A percentile compares a stretch with the other conserved stretches of the same genome.
These are phyloP conservation scores for Candida dubliniensis DNA, from an alignment of 1,139 yeast species.

Conservation along the genomic window DNA sequence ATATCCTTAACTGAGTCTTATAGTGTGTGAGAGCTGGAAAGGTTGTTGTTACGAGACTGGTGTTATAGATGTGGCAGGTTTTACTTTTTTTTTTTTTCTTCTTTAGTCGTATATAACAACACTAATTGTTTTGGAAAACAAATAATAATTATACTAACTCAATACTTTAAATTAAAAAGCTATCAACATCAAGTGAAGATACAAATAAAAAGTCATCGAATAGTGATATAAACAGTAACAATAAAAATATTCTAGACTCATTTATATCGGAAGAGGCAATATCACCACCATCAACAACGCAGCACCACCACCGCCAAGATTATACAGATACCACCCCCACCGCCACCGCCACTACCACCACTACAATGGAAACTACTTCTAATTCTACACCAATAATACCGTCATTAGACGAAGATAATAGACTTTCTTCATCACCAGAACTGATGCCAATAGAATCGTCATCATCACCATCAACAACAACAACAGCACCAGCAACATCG, in stretches of 20 bases:
- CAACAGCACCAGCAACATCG: slow-evolving; percentile 1
- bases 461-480: slow-evolving; percentile 4
- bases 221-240: neutral
- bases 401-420: slow-evolving; percentile 3
- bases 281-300: neutral
- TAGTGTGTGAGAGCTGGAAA: too few species aligned
- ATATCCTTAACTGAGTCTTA: too few species aligned
- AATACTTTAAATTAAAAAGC: neutral
- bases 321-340: neutral
- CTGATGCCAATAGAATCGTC: slow-evolving; percentile 7
- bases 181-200: slow-evolving; percentile 1
- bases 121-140: neutral
- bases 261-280: slow-evolving; percentile 2
- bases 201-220: neutral
- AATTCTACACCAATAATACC: neutral
- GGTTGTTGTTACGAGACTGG: too few species aligned
- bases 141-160: slow-evolving; percentile 1
- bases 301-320: neutral
- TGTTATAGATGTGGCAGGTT: neutral
- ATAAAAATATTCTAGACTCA: slow-evolving; percentile 2
- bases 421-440: slow-evolving; percentile 1
- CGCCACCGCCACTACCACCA: neutral
- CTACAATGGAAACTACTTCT: neutral
- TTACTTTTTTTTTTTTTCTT: neutral
- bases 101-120: neutral